A percentile compares a stretch with the other conserved stretches of the same genome.
These are phyloP conservation scores for Claviceps paspali DNA, from an alignment of 2,329 filamentous ascomycete genomes.

Conservation along the genomic window DNA sequence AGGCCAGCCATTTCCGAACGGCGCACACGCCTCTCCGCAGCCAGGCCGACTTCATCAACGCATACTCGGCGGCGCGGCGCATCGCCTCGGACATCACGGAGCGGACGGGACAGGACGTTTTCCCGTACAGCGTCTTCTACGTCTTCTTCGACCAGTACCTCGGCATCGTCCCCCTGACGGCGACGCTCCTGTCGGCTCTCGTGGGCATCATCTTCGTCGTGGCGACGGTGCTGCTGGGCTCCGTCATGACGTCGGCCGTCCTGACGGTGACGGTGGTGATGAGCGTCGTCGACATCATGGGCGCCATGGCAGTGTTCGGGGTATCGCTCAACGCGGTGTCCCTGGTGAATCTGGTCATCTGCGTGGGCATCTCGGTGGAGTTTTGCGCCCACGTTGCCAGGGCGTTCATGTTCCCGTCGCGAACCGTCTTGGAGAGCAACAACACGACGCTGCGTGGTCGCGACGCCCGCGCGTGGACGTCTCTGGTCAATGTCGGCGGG, in stretches of 20 bases:
- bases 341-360: slow-evolving; percentile 92
- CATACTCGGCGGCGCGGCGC: slow-evolving; percentile 76
- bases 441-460: slow-evolving; percentile 64
- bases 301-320: slow-evolving; percentile 76
- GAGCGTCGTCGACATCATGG: slow-evolving; percentile 88
- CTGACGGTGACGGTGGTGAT: slow-evolving; percentile 81
- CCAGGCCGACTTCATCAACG: slow-evolving; percentile 83
- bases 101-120: slow-evolving; percentile 64
- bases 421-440: slow-evolving; percentile 61
- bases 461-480: slow-evolving; percentile 81
- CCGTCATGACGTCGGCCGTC: slow-evolving; percentile 62
- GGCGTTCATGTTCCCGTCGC: slow-evolving; percentile 86
- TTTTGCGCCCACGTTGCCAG: slow-evolving; percentile 95
- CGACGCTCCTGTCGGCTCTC: slow-evolving; percentile 64
- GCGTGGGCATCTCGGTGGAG: slow-evolving; percentile 89
- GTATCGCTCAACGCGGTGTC: slow-evolving; percentile 92
- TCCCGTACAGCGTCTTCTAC: slow-evolving; percentile 95
- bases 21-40: slow-evolving; percentile 74
- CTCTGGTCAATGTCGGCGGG: slow-evolving; percentile 84
- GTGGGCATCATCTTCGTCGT: slow-evolving; percentile 75
- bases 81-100: slow-evolving; percentile 64
- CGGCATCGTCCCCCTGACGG: slow-evolving; percentile 66
- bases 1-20: slow-evolving; percentile 82
- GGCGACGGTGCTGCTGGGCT: slow-evolving; percentile 68
- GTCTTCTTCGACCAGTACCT: slow-evolving; percentile 98